Conservation (phyloP, 2,329 filamentous ascomycete genomes). For the Aspergillus pseudoglaucus region DNA sequence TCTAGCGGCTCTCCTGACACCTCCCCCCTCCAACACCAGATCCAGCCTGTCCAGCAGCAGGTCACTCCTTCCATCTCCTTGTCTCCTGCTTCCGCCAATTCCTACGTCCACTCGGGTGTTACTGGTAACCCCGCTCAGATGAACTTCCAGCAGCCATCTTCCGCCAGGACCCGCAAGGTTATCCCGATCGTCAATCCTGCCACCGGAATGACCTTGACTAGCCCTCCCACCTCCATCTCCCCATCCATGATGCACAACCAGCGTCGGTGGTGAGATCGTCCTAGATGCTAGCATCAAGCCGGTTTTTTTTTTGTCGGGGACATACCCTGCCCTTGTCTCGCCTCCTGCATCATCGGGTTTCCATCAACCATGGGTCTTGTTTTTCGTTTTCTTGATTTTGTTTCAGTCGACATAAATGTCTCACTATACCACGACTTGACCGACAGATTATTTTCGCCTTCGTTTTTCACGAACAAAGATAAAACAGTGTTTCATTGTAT, state of each 20-base stretch:
- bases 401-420: constrained; percentile 13
- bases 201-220: constrained; percentile 80
- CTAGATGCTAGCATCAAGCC: constrained; percentile 5
- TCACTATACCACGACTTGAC: constrained; percentile 19
- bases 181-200: constrained; percentile 97
- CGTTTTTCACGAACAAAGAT: constrained; percentile 23
- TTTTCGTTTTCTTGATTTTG: constrained; percentile 18
- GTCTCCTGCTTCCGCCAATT: constrained; percentile 51
- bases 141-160: constrained; percentile 86
- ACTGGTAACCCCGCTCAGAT: constrained; percentile 62
- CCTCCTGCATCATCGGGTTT: constrained; percentile 32
- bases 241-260: constrained; percentile 56
- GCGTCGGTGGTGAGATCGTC: constrained; percentile 34
- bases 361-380: constrained; percentile 25
- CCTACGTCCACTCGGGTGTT: constrained; percentile 58
- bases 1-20: constrained; percentile 90
- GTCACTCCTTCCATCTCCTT: constrained; percentile 68
- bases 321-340: constrained; percentile 21
- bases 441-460: constrained; percentile 13
- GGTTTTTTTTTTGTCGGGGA: constrained; percentile 24
- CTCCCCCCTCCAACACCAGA: constrained; percentile 81
- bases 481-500: constrained; percentile 27
- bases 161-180: constrained; percentile 84
- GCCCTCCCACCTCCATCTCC: constrained; percentile 70
- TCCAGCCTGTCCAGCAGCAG: constrained; percentile 65